A percentile compares a stretch with the other conserved stretches of the same genome.
Conservation (phyloP, 73 alveolate genomes). For the Vitrella brassicaformis region DNA sequence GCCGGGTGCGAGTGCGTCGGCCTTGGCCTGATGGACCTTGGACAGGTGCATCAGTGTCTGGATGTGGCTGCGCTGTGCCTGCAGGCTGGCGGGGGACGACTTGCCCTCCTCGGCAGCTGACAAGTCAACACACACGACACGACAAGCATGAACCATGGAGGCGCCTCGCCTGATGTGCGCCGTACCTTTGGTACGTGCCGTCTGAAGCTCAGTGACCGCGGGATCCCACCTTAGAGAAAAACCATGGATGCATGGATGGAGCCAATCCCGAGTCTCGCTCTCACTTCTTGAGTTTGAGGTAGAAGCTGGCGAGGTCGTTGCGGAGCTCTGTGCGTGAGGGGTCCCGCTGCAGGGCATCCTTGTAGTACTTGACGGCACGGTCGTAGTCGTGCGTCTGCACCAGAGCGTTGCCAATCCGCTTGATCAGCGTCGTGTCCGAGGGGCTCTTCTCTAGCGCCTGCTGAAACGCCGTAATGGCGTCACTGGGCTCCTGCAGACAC, state of each 20-base stretch:
- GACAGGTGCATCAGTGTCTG: too few species aligned
- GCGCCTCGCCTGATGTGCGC: neutral
- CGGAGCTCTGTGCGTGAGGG: neutral
- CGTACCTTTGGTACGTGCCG: neutral
- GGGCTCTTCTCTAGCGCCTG: conserved; percentile 50
- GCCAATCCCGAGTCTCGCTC: too few species aligned
- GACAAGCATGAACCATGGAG: too few species aligned
- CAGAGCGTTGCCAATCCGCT: conserved; percentile 72
- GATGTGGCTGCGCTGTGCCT: too few species aligned
- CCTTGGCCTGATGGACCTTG: too few species aligned
- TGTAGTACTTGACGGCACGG: conserved; percentile 46
- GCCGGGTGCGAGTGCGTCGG: too few species aligned
- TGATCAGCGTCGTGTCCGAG: conserved; percentile 50
- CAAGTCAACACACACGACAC: too few species aligned
- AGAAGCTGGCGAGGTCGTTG: neutral
- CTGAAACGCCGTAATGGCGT: conserved; percentile 77
- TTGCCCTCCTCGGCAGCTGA: too few species aligned
- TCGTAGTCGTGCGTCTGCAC: conserved; percentile 85
- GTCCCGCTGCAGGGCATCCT: neutral
- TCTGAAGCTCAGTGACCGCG: neutral
- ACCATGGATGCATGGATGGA: neutral
- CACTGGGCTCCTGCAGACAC: conserved; percentile 63
- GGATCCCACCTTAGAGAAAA: neutral
- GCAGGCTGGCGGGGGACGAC: too few species aligned
- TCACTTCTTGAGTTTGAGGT: neutral